A percentile compares a stretch with the other conserved stretches of the same genome.
phyloP scores from a whole-genome alignment of 371 early-diverging fungal genomes.

The Mucor irregularis region DNA sequence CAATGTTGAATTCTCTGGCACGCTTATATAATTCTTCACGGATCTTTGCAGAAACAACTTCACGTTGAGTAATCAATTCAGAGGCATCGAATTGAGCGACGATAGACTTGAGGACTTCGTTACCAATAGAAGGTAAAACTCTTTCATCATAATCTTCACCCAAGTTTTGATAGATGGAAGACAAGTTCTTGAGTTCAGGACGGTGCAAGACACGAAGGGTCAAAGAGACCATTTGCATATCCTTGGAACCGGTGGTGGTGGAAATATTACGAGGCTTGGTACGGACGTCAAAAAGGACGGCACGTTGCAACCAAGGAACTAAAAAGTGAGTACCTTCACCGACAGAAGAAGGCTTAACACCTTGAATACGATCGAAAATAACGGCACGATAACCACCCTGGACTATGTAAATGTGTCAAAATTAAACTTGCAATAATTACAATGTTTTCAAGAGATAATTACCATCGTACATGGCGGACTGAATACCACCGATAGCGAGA shows the following conservation, averaged over 20 bases:
- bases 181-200: conserved; percentile 78
- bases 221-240: conserved; percentile 92
- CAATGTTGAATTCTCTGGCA: conserved; percentile 93
- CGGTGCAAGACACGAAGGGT: conserved; percentile 95
- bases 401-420: no score
- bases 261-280: conserved; percentile 96
- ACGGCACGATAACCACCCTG: conserved; percentile 97
- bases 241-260: conserved; percentile 88
- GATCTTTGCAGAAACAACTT: conserved; percentile 92
- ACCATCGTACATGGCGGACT: conserved; percentile 94
- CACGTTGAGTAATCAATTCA: conserved; percentile 98
- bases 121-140: conserved; percentile 97
- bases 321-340: conserved; percentile 98
- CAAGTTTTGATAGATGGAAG: conserved; percentile 86
- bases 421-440: no score
- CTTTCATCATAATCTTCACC: conserved; percentile 98
- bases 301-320: conserved; percentile 89
- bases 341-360: conserved; percentile 78
- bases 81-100: conserved; percentile 99
- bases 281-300: conserved; percentile 85
- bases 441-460: conserved; percentile 32
- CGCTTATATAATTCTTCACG: conserved; percentile 93
- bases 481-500: conserved; percentile 64
- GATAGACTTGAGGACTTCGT: conserved; percentile 97
- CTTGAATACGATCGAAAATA: conserved; percentile 94